Percentiles rank a stretch among this genome's conserved stretches.
Conservation (phyloP, 1,139 yeast species). For the Pichia sp. region DNA sequence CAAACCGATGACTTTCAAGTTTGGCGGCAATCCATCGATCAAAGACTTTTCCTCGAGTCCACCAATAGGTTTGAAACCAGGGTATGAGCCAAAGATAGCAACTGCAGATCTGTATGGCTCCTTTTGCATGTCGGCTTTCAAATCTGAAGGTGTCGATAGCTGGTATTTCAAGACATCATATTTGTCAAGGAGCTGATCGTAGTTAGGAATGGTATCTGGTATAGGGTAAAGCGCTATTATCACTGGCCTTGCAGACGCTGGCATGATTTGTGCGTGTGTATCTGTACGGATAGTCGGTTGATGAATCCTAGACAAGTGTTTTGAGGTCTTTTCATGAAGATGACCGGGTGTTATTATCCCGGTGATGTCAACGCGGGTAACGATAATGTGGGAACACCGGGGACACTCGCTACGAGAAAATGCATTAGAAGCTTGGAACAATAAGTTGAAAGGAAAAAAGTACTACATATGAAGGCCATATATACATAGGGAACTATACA, state of each 20-base stretch:
- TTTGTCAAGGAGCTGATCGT: conserved; percentile 34
- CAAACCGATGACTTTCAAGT: conserved; percentile 52
- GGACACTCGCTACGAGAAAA: neutral
- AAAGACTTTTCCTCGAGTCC: conserved; percentile 43
- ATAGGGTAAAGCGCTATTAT: conserved; percentile 47
- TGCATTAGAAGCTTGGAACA: neutral
- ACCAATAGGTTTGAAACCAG: conserved; percentile 48
- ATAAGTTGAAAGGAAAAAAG: neutral
- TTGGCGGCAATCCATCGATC: conserved; percentile 46
- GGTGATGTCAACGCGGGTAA: neutral
- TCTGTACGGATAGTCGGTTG: neutral
- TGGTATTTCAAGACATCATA: conserved; percentile 44
- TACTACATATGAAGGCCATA: neutral
- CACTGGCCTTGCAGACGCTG: conserved; percentile 28
- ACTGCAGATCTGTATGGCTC: conserved; percentile 37
- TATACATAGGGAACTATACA: neutral
- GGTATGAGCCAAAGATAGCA: conserved; percentile 65
- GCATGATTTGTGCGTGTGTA: neutral
- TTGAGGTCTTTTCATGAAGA: neutral
- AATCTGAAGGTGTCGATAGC: conserved; percentile 39
- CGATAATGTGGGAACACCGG: neutral
- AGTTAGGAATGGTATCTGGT: conserved; percentile 37
- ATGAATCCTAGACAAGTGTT: neutral
- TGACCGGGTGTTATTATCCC: neutral
- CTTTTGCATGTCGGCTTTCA: conserved; percentile 35